Evolutionary conservation across 2,329 filamentous ascomycete genomes (phyloP), one percentile per base, ranked within the genome.

Genomic region (Ceratocystiopsis minuta): DNA sequence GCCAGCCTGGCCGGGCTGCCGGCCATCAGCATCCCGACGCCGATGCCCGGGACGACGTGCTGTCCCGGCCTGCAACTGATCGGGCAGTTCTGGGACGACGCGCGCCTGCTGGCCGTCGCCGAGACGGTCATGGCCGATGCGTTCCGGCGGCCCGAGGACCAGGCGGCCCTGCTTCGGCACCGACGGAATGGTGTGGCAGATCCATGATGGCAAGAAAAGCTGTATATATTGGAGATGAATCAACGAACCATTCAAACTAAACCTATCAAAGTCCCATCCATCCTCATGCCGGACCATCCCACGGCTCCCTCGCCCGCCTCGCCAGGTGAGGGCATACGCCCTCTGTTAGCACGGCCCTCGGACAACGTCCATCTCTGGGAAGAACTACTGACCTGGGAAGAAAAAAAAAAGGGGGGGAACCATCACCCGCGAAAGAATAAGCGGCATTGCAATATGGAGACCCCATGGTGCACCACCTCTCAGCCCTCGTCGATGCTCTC

Each of bases 1-100:
- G 86, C 88, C 2, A 95, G 86, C 60, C 64, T 98, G 49, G 90
- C 88, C 0, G 90, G 90, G 0, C 63, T 98, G 43, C 90, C 90
- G 3, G 83, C 87, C 12, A 72, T 95, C 40, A 95, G 81, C 50
- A 67, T 98, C 12, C 88, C 90, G 0, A 66, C 80, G 48, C 51
- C 1, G 14, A 32, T n/a, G 33, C 16, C 5, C 11, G 4, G 13
- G 18, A 28, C 33, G 14, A 12, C 45, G 2, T 44, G 42, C 16
- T 48, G 47, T 34, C 65, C 68, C 1, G 82, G 83, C 0, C 63
- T 90, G 54, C 83, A 90, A 55, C 55, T 88, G 12, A 78, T 87
- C 48, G 81, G 78, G n/a, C 83, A 90, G 55, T 87, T 77, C 54
- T 84, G 80, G 57, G 76, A 85, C 52, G 83, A 90, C 55, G 62